Percentiles rank a stretch among this genome's conserved stretches.
phyloP scores from a whole-genome alignment of 202 grass and related monocot species.

The Zoysia matrella region DNA sequence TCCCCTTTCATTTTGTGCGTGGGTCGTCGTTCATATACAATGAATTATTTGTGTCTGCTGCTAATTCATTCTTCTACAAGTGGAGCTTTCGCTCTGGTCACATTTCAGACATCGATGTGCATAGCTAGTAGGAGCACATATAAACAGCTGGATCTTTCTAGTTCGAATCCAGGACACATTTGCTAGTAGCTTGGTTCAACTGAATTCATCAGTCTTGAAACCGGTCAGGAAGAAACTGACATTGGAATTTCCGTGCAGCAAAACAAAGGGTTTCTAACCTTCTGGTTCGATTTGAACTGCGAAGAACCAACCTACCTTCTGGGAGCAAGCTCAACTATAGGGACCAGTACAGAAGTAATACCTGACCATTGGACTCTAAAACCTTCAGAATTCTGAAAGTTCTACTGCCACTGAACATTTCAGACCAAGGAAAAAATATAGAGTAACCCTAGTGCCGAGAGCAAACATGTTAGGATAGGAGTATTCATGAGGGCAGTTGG shows the following conservation, averaged over 20 bases:
- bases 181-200: not conserved
- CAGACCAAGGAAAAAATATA: not conserved
- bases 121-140: not conserved
- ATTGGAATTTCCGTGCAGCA: not conserved
- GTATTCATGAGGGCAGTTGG: conserved; percentile 49
- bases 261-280: not conserved
- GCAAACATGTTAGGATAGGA: conserved; percentile 6
- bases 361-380: conserved; percentile 14
- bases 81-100: not conserved
- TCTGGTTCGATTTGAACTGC: not conserved
- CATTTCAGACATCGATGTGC: not conserved
- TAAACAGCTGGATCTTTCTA: not conserved
- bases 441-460: not conserved
- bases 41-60: not conserved
- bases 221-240: not conserved
- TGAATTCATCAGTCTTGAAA: not conserved
- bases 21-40: no score
- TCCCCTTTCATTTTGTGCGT: no score
- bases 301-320: not conserved
- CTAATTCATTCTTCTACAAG: not conserved
- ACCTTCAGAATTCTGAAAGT: not conserved
- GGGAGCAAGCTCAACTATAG: not conserved
- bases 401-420: not conserved
- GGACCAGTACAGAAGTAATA: not conserved
- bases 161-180: not conserved